Base-by-base conservation (phyloP, 1,284 basidiomycete species). In the Rhodotorula mucilaginosa region DNA sequence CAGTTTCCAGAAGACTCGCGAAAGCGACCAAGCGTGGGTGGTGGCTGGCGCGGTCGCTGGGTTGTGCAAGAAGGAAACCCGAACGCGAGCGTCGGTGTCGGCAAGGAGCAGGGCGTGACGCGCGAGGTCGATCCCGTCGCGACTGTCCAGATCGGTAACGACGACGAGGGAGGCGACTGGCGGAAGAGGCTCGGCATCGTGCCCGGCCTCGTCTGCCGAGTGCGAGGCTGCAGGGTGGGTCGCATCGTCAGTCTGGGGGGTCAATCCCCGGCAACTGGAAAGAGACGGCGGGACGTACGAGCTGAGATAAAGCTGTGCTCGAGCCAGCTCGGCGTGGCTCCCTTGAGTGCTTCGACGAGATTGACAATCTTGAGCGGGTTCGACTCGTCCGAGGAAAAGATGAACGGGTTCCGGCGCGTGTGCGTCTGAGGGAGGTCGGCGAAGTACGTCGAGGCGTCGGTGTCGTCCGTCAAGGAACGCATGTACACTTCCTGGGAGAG, bases 361-460 rank as follows among this genome's bases (percentile, higher is more conserved):
- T 85, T 86, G 58, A 85, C 78, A 44, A 90, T 82, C 6, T 81
- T 82, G n/a, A 89, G 78, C 18, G 81, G 81, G 10, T 82, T 83
- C 3, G 80, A 78, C 23, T 84, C 81, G 34, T 81, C 78, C 6
- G 85, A 81, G 1, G 88, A 85, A 75, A 87, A 87, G 67, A 93
- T 88, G 74, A 89, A 87, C 39, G 81, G 82, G 79, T 93, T 97
- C 21, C 96, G 84, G 34, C 89, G 85, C 68, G 84, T 83, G 57
- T 85, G 84, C 0, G 91, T 88, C 0, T 86, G 86, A 0, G 93
- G 90, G 4, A 93, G 85, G 79, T 97, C 92, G 80, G 97, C 98
- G 83, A 97, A 97, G 81, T 89, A 92, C 8, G 85, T 89, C 18
- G 87, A 82, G 61, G 93, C 84, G 67, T 87, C 83, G 15, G 67